phyloP scores from a whole-genome alignment of 768 basidiomycete genomes.

The Lepiota brunneoincarnata region DNA sequence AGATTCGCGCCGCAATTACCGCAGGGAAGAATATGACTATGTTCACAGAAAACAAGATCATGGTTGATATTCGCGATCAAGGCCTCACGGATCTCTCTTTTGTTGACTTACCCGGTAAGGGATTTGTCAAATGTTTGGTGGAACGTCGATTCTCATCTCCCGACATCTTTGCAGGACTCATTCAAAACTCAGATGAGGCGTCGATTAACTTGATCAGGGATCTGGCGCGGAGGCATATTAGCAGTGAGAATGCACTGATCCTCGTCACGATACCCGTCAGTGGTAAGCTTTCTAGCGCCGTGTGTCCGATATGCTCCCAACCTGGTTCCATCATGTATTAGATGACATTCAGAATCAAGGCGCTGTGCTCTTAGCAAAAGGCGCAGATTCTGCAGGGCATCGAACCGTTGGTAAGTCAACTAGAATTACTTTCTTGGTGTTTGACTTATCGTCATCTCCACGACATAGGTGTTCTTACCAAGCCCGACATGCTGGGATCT shows the following conservation, averaged over 20 bases:
- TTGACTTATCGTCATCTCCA: neutral
- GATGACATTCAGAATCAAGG: slow-evolving; percentile 69
- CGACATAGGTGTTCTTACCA: slow-evolving; percentile 63
- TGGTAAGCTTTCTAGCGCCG: slow-evolving; percentile 32
- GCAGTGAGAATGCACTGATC: slow-evolving; percentile 52
- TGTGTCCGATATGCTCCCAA: neutral
- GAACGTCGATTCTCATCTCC: slow-evolving; percentile 17
- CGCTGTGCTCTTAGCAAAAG: slow-evolving; percentile 51
- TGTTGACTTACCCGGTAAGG: slow-evolving; percentile 51
- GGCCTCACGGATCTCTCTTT: slow-evolving; percentile 47
- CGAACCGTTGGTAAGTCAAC: slow-evolving; percentile 54
- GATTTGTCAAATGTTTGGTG: slow-evolving; percentile 3
- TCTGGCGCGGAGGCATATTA: slow-evolving; percentile 48
- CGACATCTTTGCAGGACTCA: slow-evolving; percentile 40
- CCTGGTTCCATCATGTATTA: slow-evolving; percentile 19
- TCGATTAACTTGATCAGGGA: slow-evolving; percentile 43
- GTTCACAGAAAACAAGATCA: slow-evolving; percentile 53
- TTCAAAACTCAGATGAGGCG: slow-evolving; percentile 45
- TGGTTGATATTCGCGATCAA: slow-evolving; percentile 43
- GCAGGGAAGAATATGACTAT: neutral
- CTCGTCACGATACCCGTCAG: slow-evolving; percentile 66
- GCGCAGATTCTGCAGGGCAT: slow-evolving; percentile 49
- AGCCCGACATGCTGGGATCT: slow-evolving; percentile 52
- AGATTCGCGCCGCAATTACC: slow-evolving; percentile 11
- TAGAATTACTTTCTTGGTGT: neutral